Evolutionary conservation across 495 filamentous ascomycete genomes (phyloP).

Genomic region (Penicillium canariense): DNA sequence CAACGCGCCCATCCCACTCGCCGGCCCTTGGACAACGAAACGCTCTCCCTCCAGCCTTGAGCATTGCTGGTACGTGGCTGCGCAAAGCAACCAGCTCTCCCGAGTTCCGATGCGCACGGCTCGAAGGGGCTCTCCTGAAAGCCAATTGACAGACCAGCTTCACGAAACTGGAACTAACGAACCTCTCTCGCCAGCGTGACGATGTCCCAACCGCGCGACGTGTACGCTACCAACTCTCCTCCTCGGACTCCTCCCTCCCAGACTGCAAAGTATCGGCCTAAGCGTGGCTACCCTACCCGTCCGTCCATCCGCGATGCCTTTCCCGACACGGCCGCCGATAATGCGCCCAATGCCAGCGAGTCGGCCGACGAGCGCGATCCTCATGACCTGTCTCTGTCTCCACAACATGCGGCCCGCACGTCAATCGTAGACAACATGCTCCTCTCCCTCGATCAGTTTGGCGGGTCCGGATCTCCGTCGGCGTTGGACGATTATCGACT

Average conservation of each 20-base stretch:
- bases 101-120: background rate
- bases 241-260: constrained; percentile 48
- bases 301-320: constrained; percentile 50
- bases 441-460: constrained; percentile 80
- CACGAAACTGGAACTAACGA: constrained; percentile 9
- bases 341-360: constrained; percentile 40
- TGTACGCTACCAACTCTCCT: constrained; percentile 32
- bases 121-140: background rate
- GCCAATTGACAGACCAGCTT: background rate
- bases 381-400: constrained; percentile 79
- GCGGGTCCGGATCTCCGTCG: constrained; percentile 46
- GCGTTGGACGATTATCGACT: constrained; percentile 42
- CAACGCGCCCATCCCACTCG: constrained; percentile 9
- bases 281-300: constrained; percentile 30
- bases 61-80: constrained; percentile 20
- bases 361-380: constrained; percentile 64
- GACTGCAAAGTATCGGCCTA: constrained; percentile 32
- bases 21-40: constrained; percentile 12
- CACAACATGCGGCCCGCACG: constrained; percentile 72
- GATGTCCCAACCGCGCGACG: constrained; percentile 35
- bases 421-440: constrained; percentile 93
- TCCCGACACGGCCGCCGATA: constrained; percentile 48
- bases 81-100: background rate
- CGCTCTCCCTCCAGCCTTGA: constrained; percentile 4
- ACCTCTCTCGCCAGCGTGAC: constrained; percentile 22